A percentile compares a stretch with the other conserved stretches of the same genome.
Evolutionary conservation across 2,329 filamentous ascomycete genomes (phyloP).

Genomic region (Talaromyces verruculosus): DNA sequence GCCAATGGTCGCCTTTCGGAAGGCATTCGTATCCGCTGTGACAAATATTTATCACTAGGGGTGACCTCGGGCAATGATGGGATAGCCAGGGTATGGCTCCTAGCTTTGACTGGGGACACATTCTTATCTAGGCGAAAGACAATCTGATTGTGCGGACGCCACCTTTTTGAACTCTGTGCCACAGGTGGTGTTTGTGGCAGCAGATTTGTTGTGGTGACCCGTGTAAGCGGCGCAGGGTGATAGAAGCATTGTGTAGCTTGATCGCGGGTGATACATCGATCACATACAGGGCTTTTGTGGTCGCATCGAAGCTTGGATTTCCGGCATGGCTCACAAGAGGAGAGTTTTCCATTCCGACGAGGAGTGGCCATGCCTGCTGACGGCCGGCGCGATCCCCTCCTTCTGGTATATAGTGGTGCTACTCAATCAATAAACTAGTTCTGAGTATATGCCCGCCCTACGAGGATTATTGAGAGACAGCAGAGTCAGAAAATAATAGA

Average conservation of each 20-base stretch:
- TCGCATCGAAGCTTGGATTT: slow-evolving; percentile 6
- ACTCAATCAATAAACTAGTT: not conserved
- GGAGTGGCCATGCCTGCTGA: not conserved
- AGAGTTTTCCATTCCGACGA: not conserved
- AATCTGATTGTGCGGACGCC: not conserved
- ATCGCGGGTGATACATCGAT: not conserved
- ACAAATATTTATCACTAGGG: not conserved
- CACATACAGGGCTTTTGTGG: not conserved
- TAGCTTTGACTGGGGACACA: not conserved
- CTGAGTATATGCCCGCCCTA: not conserved
- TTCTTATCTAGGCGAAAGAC: not conserved
- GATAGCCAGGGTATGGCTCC: not conserved
- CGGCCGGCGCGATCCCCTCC: not conserved
- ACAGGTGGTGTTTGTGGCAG: not conserved
- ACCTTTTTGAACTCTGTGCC: not conserved
- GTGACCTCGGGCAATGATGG: not conserved
- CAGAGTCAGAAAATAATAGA: not conserved
- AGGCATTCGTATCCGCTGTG: not conserved
- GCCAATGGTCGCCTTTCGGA: not conserved
- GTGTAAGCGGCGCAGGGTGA: not conserved
- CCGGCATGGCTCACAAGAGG: slow-evolving; percentile 5
- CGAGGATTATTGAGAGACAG: not conserved
- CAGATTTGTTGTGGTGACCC: not conserved
- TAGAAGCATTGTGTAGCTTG: not conserved
- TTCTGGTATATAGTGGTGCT: not conserved